Evolutionary conservation across 495 filamentous ascomycete genomes (phyloP), one percentile per base, ranked within the genome.

Genomic region (Aspergillus diversus): DNA sequence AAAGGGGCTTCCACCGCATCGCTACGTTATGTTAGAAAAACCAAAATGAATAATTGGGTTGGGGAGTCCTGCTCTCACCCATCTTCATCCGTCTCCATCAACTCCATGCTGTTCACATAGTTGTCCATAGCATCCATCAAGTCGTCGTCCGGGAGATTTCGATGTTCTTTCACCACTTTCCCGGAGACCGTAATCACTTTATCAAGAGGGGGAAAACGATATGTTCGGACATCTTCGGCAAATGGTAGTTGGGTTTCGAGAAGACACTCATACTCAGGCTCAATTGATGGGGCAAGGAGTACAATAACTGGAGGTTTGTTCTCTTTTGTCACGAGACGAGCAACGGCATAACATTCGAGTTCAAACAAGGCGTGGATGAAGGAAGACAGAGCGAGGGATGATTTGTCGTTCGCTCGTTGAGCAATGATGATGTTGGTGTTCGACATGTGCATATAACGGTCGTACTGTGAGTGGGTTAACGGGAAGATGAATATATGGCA

Each of bases 161-260:
- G 88, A 75, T 99, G 95, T 59, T 96, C 86, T 7, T 82, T 89
- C 27, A 97, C 81, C 16, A 84, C 78, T 59, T 91, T 91, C n/a
- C 95, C 96, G n/a, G 89, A 91, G 8, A 97, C 81, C 0, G 93
- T 98, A 54, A 95, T 79, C 9, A 98, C 89, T 65, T 86, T 89
- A 71, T 96, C 93, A 13, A 99, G 80, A 1, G 94, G 92, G 4
- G 96, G 92, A 61, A 99, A 99, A 61, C 84, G 88, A 72, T 97
- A 97, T 46, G 84, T 83, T 55, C 96, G 86, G 32, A 97, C 80
- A 72, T 99, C 96, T 76, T 99, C 96, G 3, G 90, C 85, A 68
- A 96, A 98, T 5, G 95, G 95, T n/a, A 99, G 83, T 60, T 96
- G 92, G 5, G 93, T 84, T 73, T 99, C 96, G 63, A 96, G 85